A percentile compares a stretch with the other conserved stretches of the same genome.
Evolutionary conservation across 228 moss, liverwort and hornwort genomes (phyloP).

Genomic region (Sphagnum magellanicum): DNA sequence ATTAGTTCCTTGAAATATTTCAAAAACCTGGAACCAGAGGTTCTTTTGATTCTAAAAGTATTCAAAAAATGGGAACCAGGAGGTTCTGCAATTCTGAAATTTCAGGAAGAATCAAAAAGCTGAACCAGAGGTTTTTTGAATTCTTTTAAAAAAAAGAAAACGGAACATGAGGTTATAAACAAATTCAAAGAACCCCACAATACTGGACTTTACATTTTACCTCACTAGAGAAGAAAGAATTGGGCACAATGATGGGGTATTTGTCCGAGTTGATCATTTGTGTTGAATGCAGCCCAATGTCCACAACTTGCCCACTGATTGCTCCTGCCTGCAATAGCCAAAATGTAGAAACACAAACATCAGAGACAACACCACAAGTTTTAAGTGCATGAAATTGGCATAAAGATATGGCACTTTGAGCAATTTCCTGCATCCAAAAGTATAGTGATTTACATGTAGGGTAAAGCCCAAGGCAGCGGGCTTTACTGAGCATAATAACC

Average conservation of each 20-base stretch:
- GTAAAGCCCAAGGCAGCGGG: no score
- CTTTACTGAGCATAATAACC: no score
- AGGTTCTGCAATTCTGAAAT: no score
- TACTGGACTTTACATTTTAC: slow-evolving; percentile 14
- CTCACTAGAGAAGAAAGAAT: slow-evolving; percentile 84
- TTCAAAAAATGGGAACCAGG: no score
- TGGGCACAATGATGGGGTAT: slow-evolving; percentile 74
- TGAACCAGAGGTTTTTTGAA: no score
- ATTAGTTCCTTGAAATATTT: no score
- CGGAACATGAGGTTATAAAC: no score
- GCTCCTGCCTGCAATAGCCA: slow-evolving; percentile 50
- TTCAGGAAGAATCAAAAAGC: no score
- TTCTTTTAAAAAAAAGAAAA: neutral
- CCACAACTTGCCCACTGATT: slow-evolving; percentile 68
- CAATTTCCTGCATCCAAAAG: neutral
- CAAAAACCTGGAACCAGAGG: no score
- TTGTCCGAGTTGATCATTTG: slow-evolving; percentile 74
- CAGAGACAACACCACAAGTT: neutral
- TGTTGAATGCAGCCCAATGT: slow-evolving; percentile 86
- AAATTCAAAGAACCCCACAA: no score
- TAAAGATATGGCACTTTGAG: neutral
- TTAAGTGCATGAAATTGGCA: neutral
- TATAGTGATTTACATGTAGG: no score
- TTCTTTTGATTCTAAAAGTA: no score
- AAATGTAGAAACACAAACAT: neutral